Evolutionary conservation across 2,329 filamentous ascomycete genomes (phyloP).

Genomic region (Xylariaceae sp.): DNA sequence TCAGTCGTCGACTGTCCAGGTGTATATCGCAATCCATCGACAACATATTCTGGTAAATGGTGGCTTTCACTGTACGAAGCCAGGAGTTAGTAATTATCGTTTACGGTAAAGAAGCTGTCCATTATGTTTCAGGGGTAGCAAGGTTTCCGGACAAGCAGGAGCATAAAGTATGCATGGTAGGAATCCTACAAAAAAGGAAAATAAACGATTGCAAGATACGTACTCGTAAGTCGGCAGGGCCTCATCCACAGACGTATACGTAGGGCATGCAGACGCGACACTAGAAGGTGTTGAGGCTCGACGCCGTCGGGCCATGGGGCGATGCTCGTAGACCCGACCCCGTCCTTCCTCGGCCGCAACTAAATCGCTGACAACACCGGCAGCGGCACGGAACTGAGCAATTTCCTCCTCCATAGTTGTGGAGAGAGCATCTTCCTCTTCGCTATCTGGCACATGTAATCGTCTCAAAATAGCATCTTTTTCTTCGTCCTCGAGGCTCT

Average conservation of each 20-base stretch:
- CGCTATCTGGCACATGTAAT: constrained; percentile 32
- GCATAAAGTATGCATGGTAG: no score
- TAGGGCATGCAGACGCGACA: constrained; percentile 41
- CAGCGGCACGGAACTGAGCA: constrained; percentile 53
- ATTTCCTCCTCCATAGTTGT: constrained; percentile 57
- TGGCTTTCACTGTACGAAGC: no score
- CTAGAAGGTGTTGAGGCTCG: constrained; percentile 33
- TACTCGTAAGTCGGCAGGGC: constrained; percentile 51
- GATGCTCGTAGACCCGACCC: constrained; percentile 28
- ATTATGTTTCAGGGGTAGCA: no score
- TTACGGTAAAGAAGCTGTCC: no score
- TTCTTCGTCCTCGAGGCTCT: constrained; percentile 42
- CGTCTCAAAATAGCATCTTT: constrained; percentile 44
- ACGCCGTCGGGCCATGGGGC: constrained; percentile 26
- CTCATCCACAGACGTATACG: constrained; percentile 45
- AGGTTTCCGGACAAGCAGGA: no score
- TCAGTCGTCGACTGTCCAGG: constrained; percentile 30
- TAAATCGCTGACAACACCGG: constrained; percentile 52
- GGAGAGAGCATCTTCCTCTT: constrained; percentile 40
- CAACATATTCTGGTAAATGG: constrained; percentile 45
- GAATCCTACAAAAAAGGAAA: background rate
- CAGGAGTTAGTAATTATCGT: no score
- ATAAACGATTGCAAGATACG: constrained; percentile 34
- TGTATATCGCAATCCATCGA: constrained; percentile 51
- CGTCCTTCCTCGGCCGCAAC: constrained; percentile 51